Evolutionary conservation across 2,329 filamentous ascomycete genomes (phyloP), one percentile per base, ranked within the genome.

Genomic region (Fusarium virguliforme): DNA sequence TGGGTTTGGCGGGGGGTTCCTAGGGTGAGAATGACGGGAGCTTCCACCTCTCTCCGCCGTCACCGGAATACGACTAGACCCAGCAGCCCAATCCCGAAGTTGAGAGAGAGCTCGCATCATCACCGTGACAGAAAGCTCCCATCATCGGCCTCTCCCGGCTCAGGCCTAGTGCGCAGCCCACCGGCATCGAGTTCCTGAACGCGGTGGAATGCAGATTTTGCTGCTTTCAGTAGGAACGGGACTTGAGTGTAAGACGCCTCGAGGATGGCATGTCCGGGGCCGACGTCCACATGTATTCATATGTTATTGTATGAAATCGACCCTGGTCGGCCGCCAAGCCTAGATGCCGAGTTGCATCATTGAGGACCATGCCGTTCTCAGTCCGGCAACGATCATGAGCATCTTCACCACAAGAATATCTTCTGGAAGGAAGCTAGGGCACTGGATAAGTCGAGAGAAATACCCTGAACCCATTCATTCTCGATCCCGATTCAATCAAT

Each of bases 1-100:
- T 48, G 43, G 43, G 43, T 48, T 48, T 48, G 43, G 43, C 43
- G 43, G 43, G 43, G 43, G 43, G 43, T 48, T 48, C 43, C 43
- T 30, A 30, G 43, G 26, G 26, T 48, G 43, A 48, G 43, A 48
- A 48, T 48, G 43, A 48, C 43, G 43, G 43, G 43, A 48, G 43
- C 43, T 48, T 48, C 43, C 43, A 48, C 26, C 43, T 48, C 43
- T 30, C 43, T 48, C 28, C 43, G 43, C 26, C 43, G 43, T 15
- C 38, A 46, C 24, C 26, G 30, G 35, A 57, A 28, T 30, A 43
- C n/a, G 32, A 30, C 37, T 57, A 43, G 38, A 32, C 12, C 55
- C 28, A 43, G 26, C 18, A 18, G 18, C 18, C 18, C 18, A 18
- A 18, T 18, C 24, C 37, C 55, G 22, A 30, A 15, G 26, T 18